phyloP scores from a whole-genome alignment of 2,329 filamentous ascomycete genomes.

The Dactylellina cionopaga region DNA sequence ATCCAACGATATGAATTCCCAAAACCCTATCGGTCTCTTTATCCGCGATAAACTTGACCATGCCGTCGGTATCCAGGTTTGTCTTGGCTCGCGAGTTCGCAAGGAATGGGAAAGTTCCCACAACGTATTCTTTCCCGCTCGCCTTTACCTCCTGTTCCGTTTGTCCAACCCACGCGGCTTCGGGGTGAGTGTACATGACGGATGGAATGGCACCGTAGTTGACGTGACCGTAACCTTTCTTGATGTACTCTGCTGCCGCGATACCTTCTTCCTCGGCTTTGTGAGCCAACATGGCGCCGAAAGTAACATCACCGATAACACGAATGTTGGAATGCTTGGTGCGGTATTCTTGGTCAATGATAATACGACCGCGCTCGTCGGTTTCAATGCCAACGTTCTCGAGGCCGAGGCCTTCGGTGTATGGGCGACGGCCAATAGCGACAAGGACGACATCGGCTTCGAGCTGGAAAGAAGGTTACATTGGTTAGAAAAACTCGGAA shows the following conservation, averaged over 20 bases:
- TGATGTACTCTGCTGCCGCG: constrained; percentile 94
- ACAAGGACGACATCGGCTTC: constrained; percentile 96
- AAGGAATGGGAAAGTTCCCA: constrained; percentile 94
- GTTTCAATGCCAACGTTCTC: constrained; percentile 93
- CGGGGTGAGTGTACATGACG: constrained; percentile 99
- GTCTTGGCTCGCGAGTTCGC: constrained; percentile 99
- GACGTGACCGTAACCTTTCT: constrained; percentile 96
- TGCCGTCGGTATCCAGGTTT: constrained; percentile 92
- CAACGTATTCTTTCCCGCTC: constrained; percentile 87
- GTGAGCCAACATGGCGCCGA: constrained; percentile 69
- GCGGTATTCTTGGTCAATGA: constrained; percentile 98
- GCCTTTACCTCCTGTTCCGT: constrained; percentile 96
- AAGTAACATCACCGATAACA: constrained; percentile 93
- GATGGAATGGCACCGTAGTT: constrained; percentile 98
- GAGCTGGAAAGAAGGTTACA: constrained; percentile 66
- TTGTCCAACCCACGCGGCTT: constrained; percentile 98
- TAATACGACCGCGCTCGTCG: constrained; percentile 91
- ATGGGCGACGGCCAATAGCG: constrained; percentile 94
- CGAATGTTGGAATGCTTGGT: constrained; percentile 98
- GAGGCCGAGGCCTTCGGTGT: constrained; percentile 88
- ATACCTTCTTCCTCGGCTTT: constrained; percentile 94
- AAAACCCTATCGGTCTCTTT: constrained; percentile 95
- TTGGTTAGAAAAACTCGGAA: constrained; percentile 8
- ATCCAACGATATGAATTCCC: constrained; percentile 94
- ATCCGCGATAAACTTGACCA: constrained; percentile 95